Conservation (phyloP, 345 rosid species). For the Noccaea bulbosa region DNA sequence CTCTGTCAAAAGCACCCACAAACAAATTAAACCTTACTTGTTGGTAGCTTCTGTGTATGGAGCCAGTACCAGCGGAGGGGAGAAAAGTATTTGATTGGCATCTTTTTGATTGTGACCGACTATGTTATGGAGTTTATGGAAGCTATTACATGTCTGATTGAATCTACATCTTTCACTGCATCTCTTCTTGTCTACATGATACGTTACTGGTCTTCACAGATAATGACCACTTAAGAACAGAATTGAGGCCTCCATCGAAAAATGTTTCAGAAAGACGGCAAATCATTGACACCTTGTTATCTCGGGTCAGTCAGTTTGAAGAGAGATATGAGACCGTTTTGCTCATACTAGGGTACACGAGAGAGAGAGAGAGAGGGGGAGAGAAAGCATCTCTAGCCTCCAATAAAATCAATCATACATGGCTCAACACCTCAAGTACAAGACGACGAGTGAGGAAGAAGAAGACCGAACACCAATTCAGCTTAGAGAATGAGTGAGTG, state of each 20-base stretch:
- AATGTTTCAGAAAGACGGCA: neutral
- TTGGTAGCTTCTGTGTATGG: constrained; percentile 5
- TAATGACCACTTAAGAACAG: neutral
- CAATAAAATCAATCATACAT: neutral
- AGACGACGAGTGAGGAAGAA: constrained; percentile 9
- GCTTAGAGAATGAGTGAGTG: constrained; percentile 6
- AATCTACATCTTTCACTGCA: neutral
- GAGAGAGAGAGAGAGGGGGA: too few relatives aligned
- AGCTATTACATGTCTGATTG: neutral
- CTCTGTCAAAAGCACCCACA: neutral
- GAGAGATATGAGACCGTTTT: constrained; percentile 6
- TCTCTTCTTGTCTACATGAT: constrained; percentile 2
- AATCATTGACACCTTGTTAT: neutral
- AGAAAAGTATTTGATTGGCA: neutral
- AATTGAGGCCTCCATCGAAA: neutral
- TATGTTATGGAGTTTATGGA: constrained; percentile 19
- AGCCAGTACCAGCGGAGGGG: neutral
- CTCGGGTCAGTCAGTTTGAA: neutral
- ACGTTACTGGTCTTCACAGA: neutral
- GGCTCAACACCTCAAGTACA: neutral
- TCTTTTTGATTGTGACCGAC: neutral
- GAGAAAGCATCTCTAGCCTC: constrained; percentile 2
- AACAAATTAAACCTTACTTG: neutral
- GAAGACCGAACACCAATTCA: neutral
- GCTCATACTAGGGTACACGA: too few relatives aligned